Evolutionary conservation across 805 yeast species (phyloP).

Genomic region (Tetrapisispora arboricola): DNA sequence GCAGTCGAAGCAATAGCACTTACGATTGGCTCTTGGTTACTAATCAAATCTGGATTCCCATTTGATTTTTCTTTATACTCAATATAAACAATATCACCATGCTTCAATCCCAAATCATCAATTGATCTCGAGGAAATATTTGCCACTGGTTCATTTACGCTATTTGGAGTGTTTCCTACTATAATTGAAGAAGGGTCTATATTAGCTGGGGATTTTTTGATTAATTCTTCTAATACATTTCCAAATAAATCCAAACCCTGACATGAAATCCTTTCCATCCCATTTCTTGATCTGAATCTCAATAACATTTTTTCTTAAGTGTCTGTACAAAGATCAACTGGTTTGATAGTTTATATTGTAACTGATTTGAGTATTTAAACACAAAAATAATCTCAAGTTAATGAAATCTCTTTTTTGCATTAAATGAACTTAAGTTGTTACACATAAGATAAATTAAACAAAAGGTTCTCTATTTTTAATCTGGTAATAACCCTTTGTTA

Average conservation of each 20-base stretch:
- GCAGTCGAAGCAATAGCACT: not conserved
- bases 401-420: no score
- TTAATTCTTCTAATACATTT: constrained; percentile 12
- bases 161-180: constrained; percentile 21
- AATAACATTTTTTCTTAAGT: constrained; percentile 36
- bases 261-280: constrained; percentile 60
- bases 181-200: constrained; percentile 19
- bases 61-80: constrained; percentile 23
- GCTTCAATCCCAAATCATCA: constrained; percentile 39
- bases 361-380: no score
- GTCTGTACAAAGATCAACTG: no score
- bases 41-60: not conserved
- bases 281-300: constrained; percentile 77
- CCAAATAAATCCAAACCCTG: constrained; percentile 33
- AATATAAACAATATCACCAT: constrained; percentile 51
- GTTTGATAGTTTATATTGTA: no score
- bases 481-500: no score
- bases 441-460: no score
- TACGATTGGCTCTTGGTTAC: not conserved
- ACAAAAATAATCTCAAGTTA: no score
- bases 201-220: not conserved
- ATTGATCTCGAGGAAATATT: constrained; percentile 25
- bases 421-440: no score
- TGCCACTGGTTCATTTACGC: constrained; percentile 20
- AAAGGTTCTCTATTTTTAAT: no score